Conservation (phyloP, 2,329 filamentous ascomycete genomes). For the Teratosphaeria destructans region DNA sequence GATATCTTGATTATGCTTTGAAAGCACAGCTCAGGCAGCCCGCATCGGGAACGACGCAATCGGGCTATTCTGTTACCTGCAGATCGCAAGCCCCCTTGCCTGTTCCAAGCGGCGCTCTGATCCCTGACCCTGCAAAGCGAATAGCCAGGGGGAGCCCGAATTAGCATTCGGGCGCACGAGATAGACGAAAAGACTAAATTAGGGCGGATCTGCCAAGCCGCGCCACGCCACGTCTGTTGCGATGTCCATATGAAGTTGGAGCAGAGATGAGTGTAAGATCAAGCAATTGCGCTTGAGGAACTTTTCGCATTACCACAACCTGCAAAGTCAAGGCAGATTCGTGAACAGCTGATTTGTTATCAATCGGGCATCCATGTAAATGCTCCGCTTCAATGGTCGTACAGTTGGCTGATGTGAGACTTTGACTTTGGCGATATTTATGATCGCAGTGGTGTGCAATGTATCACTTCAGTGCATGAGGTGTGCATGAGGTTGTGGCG, state of each 20-base stretch:
- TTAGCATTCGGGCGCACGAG: neutral
- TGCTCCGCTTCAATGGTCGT: neutral
- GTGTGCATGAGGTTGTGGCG: neutral
- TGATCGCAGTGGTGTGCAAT: neutral
- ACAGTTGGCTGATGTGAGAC: neutral
- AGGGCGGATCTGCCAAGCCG: neutral
- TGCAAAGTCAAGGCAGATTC: neutral
- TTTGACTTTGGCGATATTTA: slow-evolving; percentile 4
- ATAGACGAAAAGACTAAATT: neutral
- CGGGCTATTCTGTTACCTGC: slow-evolving; percentile 7
- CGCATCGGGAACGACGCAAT: neutral
- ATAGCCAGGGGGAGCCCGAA: neutral
- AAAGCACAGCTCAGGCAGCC: slow-evolving; percentile 9
- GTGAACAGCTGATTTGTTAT: neutral
- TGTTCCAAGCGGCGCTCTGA: neutral
- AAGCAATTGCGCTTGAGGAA: neutral
- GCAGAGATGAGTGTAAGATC: neutral
- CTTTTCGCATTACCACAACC: neutral
- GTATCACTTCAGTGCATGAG: neutral
- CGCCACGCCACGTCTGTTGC: neutral
- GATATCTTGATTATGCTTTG: slow-evolving; percentile 15
- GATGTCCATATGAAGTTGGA: neutral
- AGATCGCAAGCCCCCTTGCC: slow-evolving; percentile 2
- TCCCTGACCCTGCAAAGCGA: neutral
- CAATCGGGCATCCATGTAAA: neutral